Conservation (phyloP, 306 rosid species). For the Lagenaria siceraria region DNA sequence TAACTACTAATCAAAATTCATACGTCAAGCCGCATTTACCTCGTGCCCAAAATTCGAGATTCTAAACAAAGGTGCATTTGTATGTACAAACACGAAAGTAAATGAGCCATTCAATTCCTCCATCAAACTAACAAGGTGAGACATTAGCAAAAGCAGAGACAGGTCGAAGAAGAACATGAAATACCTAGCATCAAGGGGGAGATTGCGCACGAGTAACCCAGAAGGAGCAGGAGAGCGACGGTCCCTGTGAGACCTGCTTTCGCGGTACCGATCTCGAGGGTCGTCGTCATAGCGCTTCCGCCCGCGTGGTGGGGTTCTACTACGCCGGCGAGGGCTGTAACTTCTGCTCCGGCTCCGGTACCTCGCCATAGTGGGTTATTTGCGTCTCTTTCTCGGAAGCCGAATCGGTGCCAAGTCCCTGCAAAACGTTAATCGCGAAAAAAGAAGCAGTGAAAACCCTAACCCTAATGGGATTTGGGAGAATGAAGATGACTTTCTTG, state of each 20-base stretch:
- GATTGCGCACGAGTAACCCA: constrained; percentile 95
- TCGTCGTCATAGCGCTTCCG: constrained; percentile 76
- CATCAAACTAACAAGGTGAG: neutral
- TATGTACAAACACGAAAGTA: neutral
- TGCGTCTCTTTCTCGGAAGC: neutral
- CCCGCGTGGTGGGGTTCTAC: constrained; percentile 66
- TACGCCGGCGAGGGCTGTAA: constrained; percentile 85
- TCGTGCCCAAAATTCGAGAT: neutral
- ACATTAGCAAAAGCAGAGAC: neutral
- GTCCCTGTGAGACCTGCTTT: constrained; percentile 56
- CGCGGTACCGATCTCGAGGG: constrained; percentile 46
- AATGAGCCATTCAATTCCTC: neutral
- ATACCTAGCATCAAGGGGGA: constrained; percentile 86
- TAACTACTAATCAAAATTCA: neutral
- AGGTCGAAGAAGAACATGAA: neutral
- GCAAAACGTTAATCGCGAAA: neutral
- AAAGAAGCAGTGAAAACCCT: neutral
- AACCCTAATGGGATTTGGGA: constrained; percentile 14
- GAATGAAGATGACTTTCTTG: neutral
- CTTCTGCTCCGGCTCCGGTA: constrained; percentile 89
- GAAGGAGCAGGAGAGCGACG: constrained; percentile 84
- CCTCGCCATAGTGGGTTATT: constrained; percentile 35
- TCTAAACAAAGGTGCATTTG: neutral
- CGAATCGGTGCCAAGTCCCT: neutral
- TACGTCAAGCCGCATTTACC: neutral